These are phyloP conservation scores for Royoungia palumana DNA, from an alignment of 768 basidiomycete genomes.

Conservation along the genomic window DNA sequence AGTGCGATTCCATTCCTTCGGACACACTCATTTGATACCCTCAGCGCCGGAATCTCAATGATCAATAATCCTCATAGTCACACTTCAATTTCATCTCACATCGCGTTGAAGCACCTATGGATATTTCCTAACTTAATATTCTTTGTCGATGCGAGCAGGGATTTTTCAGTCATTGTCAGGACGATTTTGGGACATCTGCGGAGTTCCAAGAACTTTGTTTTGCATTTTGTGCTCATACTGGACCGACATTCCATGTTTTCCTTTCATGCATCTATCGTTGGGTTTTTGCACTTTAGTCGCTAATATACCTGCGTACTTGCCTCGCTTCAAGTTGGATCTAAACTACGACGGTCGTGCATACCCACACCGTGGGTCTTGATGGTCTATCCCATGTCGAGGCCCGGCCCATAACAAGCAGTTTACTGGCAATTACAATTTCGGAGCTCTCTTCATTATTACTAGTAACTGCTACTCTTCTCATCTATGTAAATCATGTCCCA, in stretches of 20 bases:
- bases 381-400: no score
- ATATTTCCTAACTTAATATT: conserved; percentile 22
- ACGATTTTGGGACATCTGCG: conserved; percentile 16
- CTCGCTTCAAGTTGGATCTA: conserved; percentile 22
- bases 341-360: conserved; percentile 9
- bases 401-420: no score
- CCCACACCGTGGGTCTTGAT: no score
- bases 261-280: conserved; percentile 9
- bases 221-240: conserved; percentile 14
- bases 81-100: conserved; percentile 10
- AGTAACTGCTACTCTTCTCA: no score
- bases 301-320: conserved; percentile 7
- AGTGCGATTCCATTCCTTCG: conserved; percentile 16
- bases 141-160: neutral
- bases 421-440: no score
- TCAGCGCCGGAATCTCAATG: conserved; percentile 15
- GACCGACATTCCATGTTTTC: conserved; percentile 16
- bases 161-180: conserved; percentile 11
- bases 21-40: conserved; percentile 30
- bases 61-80: conserved; percentile 16
- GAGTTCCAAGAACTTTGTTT: conserved; percentile 6
- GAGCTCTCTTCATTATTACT: no score
- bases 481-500: no score
- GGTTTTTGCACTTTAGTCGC: conserved; percentile 9
- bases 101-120: conserved; percentile 18